Evolutionary conservation across 768 basidiomycete species (phyloP), one percentile per base, ranked within the genome.

Genomic region (Suillus sp.): DNA sequence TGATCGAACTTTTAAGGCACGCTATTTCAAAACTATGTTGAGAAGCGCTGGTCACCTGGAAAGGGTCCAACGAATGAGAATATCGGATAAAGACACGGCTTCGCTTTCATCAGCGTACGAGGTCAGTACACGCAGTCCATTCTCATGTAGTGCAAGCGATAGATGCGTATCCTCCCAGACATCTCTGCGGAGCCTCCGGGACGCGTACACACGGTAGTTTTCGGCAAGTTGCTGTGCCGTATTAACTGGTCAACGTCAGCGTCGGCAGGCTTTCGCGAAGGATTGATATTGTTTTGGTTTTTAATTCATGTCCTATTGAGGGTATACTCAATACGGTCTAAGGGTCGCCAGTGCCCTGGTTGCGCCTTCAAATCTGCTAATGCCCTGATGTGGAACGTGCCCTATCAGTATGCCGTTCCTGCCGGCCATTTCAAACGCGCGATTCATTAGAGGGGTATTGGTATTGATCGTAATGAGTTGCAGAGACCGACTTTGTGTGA

Each of bases 1-100:
- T 56, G 25, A 56, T 38, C 2, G 55, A 56, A 62, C 40, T 38
- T 59, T 34, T 14, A 65, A 95, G 93, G 93, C 93, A 7, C 84
- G 91, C 13, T 87, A 92, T 70, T 97, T 97, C 82, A 96, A 96
- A 74, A 74, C 77, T 4, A 90, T 97, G 85, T 74, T 97, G 66
- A 86, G 83, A 65, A 81, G 82, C 2, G 88, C 90, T 1, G 86
- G 84, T 57, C 93, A 95, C 70, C 76, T 91, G 45, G 78, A 83
- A 4, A 82, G 81, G 66, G 81, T 97, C 22, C 90, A 89, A 73
- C 86, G 87, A 68, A 60, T 92, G 65, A 84, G 84, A 65, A 80
- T 95, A 2, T 73, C 79, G 43, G 87, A 88, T 54, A 82, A 82
- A 59, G 89, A 90, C 27, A 74, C 91, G 4, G 81, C 77, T 20